Percentiles rank a stretch among this genome's conserved stretches.
Evolutionary conservation across 2,329 filamentous ascomycete genomes (phyloP).

Genomic region (Pseudogymnoascus sp.): DNA sequence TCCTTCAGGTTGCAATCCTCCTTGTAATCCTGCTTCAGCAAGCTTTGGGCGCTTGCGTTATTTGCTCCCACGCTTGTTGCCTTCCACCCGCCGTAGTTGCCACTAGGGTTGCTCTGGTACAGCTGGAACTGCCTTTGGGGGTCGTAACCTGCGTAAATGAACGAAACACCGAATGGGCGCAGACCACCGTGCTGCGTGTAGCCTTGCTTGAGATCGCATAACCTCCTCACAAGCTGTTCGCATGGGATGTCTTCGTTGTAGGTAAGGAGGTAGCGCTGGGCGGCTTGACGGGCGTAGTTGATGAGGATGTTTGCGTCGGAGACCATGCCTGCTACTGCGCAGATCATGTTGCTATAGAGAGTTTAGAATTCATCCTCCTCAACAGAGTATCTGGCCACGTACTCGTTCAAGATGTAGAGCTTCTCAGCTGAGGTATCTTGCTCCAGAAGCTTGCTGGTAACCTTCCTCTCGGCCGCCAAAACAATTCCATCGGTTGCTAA

Average conservation of each 20-base stretch:
- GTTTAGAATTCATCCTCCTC: slow-evolving; percentile 17
- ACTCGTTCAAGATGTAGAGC: slow-evolving; percentile 99
- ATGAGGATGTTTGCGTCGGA: slow-evolving; percentile 99
- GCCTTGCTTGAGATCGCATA: slow-evolving; percentile 97
- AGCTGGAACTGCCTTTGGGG: slow-evolving; percentile 95
- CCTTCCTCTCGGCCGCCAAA: slow-evolving; percentile 94
- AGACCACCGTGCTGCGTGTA: slow-evolving; percentile 99
- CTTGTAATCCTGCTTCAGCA: slow-evolving; percentile 99
- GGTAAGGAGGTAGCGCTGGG: slow-evolving; percentile 94
- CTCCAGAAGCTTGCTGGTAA: slow-evolving; percentile 97
- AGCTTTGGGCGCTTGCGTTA: slow-evolving; percentile 92
- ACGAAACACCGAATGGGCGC: slow-evolving; percentile 94
- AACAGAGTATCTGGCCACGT: slow-evolving; percentile 32
- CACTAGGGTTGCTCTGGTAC: slow-evolving; percentile 97
- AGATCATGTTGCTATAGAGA: slow-evolving; percentile 89
- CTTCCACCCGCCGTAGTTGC: slow-evolving; percentile 99
- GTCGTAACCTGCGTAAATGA: slow-evolving; percentile 99
- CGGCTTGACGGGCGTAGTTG: slow-evolving; percentile 96
- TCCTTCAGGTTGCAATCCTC: slow-evolving; percentile 95
- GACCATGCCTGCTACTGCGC: slow-evolving; percentile 97
- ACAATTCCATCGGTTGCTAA: slow-evolving; percentile 98
- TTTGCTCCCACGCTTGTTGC: slow-evolving; percentile 96
- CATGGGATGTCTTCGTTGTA: slow-evolving; percentile 99
- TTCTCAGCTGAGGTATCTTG: slow-evolving; percentile 99
- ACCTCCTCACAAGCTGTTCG: slow-evolving; percentile 91